These are phyloP conservation scores for Umbellularia californica DNA, from an alignment of 164 flowering plant species.

Conservation along the genomic window DNA sequence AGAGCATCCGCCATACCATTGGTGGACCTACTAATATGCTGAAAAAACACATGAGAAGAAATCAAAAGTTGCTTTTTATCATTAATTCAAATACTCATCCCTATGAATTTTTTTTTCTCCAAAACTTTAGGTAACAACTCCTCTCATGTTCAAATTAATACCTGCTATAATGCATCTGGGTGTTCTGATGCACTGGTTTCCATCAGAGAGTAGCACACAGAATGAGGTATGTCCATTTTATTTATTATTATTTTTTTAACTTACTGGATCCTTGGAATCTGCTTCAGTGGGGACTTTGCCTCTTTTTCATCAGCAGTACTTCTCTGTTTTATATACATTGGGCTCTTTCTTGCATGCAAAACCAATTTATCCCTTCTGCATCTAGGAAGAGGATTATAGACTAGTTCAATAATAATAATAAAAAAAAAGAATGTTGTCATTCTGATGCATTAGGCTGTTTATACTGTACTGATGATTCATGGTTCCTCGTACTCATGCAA, in stretches of 20 bases:
- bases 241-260: not conserved
- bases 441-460: no score
- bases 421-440: no score
- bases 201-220: slow-evolving; percentile 52
- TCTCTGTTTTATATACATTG: not conserved
- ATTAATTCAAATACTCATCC: not conserved
- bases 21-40: no score
- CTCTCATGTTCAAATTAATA: slow-evolving; percentile 80
- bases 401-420: no score
- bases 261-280: not conserved
- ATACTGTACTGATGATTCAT: no score
- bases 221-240: slow-evolving; percentile 52
- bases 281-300: not conserved
- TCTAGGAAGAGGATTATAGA: no score
- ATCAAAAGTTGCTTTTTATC: not conserved
- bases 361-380: no score
- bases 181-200: slow-evolving; percentile 88
- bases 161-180: slow-evolving; percentile 90
- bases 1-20: no score
- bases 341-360: not conserved
- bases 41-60: no score
- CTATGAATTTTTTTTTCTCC: not conserved
- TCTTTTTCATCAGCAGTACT: not conserved
- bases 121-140: slow-evolving; percentile 78
- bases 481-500: no score